These are phyloP conservation scores for Thyridium curvatum DNA, from an alignment of 2,329 filamentous ascomycete species.

Conservation along the genomic window DNA sequence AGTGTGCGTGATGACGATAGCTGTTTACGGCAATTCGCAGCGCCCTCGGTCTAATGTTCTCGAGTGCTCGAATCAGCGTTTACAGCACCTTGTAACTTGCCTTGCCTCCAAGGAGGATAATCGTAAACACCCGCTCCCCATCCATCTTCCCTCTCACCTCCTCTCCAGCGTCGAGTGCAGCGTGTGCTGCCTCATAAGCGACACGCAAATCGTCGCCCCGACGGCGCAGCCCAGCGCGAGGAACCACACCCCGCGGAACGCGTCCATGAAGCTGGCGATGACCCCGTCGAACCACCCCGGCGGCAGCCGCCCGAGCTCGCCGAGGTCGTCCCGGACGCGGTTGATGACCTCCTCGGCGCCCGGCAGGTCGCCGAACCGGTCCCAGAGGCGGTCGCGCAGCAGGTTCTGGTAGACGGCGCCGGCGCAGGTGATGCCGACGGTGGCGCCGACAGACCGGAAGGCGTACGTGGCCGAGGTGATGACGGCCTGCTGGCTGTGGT, in stretches of 20 bases:
- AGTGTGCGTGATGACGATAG: too few relatives aligned
- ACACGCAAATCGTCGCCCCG: slow-evolving; percentile 52
- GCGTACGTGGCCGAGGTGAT: slow-evolving; percentile 80
- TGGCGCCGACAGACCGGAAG: slow-evolving; percentile 69
- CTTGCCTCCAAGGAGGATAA: too few relatives aligned
- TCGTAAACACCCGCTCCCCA: too few relatives aligned
- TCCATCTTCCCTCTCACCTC: slow-evolving; percentile 13
- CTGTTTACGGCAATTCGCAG: too few relatives aligned
- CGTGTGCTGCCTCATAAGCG: slow-evolving; percentile 72
- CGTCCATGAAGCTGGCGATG: slow-evolving; percentile 66
- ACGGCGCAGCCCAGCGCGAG: slow-evolving; percentile 59
- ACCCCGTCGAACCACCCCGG: slow-evolving; percentile 64
- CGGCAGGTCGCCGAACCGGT: slow-evolving; percentile 58
- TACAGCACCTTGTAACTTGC: too few relatives aligned
- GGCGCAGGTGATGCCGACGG: slow-evolving; percentile 67
- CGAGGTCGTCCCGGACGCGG: slow-evolving; percentile 65
- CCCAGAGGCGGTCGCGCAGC: slow-evolving; percentile 59
- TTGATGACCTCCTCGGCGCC: slow-evolving; percentile 63
- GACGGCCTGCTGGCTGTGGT: slow-evolving; percentile 79
- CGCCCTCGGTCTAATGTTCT: too few relatives aligned
- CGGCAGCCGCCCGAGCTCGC: slow-evolving; percentile 64
- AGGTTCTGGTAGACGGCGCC: slow-evolving; percentile 83
- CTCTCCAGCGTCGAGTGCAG: slow-evolving; percentile 63
- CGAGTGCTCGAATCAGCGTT: too few relatives aligned
- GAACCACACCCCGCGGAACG: slow-evolving; percentile 70